phyloP scores from a whole-genome alignment of 2,329 filamentous ascomycete species.

The Thielaviopsis punctulata region DNA sequence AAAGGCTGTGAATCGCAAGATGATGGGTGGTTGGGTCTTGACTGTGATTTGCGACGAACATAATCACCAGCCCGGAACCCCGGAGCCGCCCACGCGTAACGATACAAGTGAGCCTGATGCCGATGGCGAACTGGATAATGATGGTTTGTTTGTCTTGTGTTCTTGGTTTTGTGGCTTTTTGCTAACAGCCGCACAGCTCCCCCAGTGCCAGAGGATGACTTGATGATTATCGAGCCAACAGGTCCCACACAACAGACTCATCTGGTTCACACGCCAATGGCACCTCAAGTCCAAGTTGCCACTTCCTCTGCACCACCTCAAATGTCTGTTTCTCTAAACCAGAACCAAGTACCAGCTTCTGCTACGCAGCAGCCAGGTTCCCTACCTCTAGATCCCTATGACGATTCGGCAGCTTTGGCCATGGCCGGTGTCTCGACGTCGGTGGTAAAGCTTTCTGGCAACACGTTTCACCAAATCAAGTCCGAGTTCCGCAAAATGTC shows the following conservation, averaged over 20 bases:
- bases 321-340: not conserved
- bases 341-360: not conserved
- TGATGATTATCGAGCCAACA: not conserved
- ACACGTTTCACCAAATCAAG: constrained; percentile 28
- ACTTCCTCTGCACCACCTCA: not conserved
- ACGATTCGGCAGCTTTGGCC: constrained; percentile 22
- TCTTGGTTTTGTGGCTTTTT: not conserved
- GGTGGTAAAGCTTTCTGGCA: constrained; percentile 24
- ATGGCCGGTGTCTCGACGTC: constrained; percentile 24
- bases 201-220: not conserved
- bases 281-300: not conserved
- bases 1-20: constrained; percentile 27
- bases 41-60: constrained; percentile 27
- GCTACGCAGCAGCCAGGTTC: not conserved
- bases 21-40: constrained; percentile 27
- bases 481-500: constrained; percentile 26
- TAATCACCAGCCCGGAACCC: constrained; percentile 28
- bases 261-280: not conserved
- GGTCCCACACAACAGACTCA: not conserved
- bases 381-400: constrained; percentile 20
- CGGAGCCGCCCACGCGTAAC: constrained; percentile 24
- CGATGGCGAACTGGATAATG: constrained; percentile 16
- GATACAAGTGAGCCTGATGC: constrained; percentile 21
- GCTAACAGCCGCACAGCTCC: not conserved
- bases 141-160: constrained; percentile 7